Evolutionary conservation across 129 eudicot species (phyloP), one percentile per base, ranked within the genome.

Genomic region (Pittosporum tobira): DNA sequence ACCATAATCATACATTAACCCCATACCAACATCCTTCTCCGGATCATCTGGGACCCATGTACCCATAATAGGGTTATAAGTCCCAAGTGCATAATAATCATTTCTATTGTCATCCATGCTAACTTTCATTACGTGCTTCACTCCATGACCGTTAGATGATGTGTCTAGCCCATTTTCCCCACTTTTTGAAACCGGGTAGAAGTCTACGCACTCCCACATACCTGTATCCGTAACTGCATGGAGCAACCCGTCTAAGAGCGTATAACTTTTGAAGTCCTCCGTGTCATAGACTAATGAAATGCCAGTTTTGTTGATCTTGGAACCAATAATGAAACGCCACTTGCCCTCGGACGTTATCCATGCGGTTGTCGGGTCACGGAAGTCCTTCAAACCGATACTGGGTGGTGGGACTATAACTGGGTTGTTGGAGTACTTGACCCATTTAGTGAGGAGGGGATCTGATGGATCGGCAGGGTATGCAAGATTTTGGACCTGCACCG

Each of bases 201-300:
- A 87, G 55, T 87, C 96, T 14, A 87, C 86, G 26, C 94, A 87
- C 65, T 88, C 94, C 96, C 96, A 88, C 96, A 83, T 83, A 51
- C 96, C 96, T 20, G 96, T 87, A 37, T 77, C 83, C 53, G 64
- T 64, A 19, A 83, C 94, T 0, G 71, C 85, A 59, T 88, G 94
- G 48, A 84, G 79, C 74, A 67, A n/a, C 5, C 71, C 71, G 23
- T 78, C 69, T 1, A 70, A 23, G 5, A 80, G 80, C 52, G 75
- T 77, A 59, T 22, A 88, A 15, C 26, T 66, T 31, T 66, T 87
- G 36, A 87, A 87, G 61, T 87, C 94, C 16, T 34, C 54, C 0
- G 96, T 83, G 24, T 83, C 94, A 40, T 83, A 87, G 25, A 87
- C 83, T 43, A 87, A 28, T 3, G 96, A 69, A 34, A 87, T 83